phyloP scores from a whole-genome alignment of 1,284 basidiomycete genomes.

The Leccinum insigne region DNA sequence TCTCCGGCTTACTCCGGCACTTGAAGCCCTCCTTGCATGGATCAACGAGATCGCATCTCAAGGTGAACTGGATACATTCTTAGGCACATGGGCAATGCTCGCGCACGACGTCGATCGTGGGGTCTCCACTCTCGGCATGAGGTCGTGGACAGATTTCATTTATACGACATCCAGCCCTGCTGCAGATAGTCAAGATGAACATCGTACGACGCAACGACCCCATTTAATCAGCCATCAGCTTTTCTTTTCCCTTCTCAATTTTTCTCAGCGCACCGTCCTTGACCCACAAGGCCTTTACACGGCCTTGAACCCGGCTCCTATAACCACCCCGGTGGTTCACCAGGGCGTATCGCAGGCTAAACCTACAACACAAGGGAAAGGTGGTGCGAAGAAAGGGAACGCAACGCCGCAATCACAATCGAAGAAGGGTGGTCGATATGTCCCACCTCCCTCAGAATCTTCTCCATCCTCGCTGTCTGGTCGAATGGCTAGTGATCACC shows the following conservation, averaged over 20 bases:
- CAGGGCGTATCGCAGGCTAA: constrained; percentile 2
- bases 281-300: constrained; percentile 67
- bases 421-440: constrained; percentile 38
- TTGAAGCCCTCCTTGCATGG: constrained; percentile 59
- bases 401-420: constrained; percentile 11
- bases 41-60: constrained; percentile 54
- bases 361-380: constrained; percentile 9
- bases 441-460: constrained; percentile 22
- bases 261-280: constrained; percentile 57
- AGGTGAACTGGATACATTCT: constrained; percentile 65
- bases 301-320: constrained; percentile 69
- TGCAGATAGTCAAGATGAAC: constrained; percentile 22
- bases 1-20: constrained; percentile 50
- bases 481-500: constrained; percentile 32
- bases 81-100: constrained; percentile 82
- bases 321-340: constrained; percentile 17
- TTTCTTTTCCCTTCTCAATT: constrained; percentile 42
- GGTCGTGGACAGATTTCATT: constrained; percentile 55
- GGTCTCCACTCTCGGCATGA: constrained; percentile 52
- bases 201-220: neutral
- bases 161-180: constrained; percentile 19
- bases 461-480: constrained; percentile 19
- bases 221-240: constrained; percentile 25
- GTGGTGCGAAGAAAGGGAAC: constrained; percentile 20
- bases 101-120: constrained; percentile 73